Percentiles rank a stretch among this genome's conserved stretches.
Evolutionary conservation across 495 filamentous ascomycete species (phyloP).

Genomic region (Aspergillus taichungensis): DNA sequence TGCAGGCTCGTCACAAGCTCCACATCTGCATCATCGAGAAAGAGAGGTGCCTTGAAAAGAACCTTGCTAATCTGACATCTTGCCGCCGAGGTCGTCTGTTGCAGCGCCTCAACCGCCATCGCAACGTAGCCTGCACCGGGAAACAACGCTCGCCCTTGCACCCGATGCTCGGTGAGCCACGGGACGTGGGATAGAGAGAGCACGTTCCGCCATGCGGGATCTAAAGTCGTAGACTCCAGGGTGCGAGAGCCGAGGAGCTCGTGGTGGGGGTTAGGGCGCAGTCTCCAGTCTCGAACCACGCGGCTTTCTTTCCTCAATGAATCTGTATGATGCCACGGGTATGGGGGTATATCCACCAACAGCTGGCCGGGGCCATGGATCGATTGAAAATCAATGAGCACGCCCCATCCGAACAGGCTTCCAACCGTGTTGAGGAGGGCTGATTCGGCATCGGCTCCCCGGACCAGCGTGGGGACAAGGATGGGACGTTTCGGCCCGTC

Average conservation of each 20-base stretch:
- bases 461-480: constrained; percentile 21
- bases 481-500: background rate
- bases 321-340: constrained; percentile 39
- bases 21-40: constrained; percentile 13
- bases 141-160: constrained; percentile 31
- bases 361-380: constrained; percentile 23
- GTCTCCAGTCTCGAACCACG: constrained; percentile 32
- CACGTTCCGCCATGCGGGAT: constrained; percentile 42
- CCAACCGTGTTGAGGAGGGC: constrained; percentile 18
- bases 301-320: constrained; percentile 39
- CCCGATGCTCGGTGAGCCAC: constrained; percentile 38
- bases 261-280: constrained; percentile 31
- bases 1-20: constrained; percentile 30
- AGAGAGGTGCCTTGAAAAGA: constrained; percentile 17
- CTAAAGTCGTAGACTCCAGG: constrained; percentile 23
- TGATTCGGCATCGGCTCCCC: constrained; percentile 7
- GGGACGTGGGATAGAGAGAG: constrained; percentile 30
- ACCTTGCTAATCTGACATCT: constrained; percentile 1
- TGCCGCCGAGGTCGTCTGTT: constrained; percentile 17
- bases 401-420: constrained; percentile 15
- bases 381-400: constrained; percentile 11
- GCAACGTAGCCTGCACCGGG: constrained; percentile 38
- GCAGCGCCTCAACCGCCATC: constrained; percentile 36
- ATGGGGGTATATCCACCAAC: constrained; percentile 33
- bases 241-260: constrained; percentile 34